Conservation (phyloP, 495 filamentous ascomycete species). For the Xylaria cubensis region DNA sequence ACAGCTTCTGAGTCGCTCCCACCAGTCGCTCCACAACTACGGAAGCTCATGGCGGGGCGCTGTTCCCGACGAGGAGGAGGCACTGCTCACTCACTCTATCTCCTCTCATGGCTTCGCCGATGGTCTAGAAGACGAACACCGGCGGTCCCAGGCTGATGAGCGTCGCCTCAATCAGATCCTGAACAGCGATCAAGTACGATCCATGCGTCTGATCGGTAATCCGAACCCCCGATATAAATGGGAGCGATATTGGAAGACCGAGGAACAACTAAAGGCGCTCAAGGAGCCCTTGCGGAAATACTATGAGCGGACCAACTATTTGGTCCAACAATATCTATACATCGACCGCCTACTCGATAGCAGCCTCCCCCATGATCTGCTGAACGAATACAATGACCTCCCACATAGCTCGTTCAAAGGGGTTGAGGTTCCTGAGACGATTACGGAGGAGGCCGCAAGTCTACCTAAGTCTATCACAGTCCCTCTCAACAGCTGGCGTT, state of each 20-base stretch:
- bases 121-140: conserved; percentile 38
- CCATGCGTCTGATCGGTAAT: conserved; percentile 78
- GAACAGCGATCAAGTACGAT: conserved; percentile 73
- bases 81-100: conserved; percentile 25
- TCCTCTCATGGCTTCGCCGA: conserved; percentile 37
- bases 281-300: conserved; percentile 75
- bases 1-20: conserved; percentile 39
- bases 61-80: conserved; percentile 37
- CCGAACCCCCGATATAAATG: conserved; percentile 77
- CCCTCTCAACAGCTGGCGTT: not conserved
- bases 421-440: conserved; percentile 63
- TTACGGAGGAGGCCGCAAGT: conserved; percentile 53
- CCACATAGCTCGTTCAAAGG: conserved; percentile 46
- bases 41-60: conserved; percentile 38
- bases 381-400: conserved; percentile 80
- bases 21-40: conserved; percentile 38
- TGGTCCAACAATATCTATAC: conserved; percentile 88
- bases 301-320: conserved; percentile 81
- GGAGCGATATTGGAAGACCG: conserved; percentile 76
- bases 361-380: conserved; percentile 80
- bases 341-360: conserved; percentile 92
- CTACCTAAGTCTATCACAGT: conserved; percentile 27
- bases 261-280: conserved; percentile 68
- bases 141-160: conserved; percentile 50
- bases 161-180: conserved; percentile 61